Base-by-base conservation (phyloP, 2,329 filamentous ascomycete species). In the Orbilia blumenaviensis region DNA sequence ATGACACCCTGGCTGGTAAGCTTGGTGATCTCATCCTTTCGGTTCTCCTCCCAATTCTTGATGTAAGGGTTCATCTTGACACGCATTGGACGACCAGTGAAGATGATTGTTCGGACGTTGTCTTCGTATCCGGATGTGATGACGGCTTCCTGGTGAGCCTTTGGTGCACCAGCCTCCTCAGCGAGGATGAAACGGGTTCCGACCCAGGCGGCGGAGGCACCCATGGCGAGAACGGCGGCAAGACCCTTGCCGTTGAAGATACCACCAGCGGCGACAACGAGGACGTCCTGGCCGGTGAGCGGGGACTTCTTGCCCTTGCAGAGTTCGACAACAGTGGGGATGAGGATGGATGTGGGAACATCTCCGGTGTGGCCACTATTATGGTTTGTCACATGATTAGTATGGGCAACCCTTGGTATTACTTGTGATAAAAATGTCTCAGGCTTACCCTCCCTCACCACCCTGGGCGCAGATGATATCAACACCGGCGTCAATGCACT, bases 391-490 rank as follows among this genome's bases (percentile, higher is more conserved):
- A n/a, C n/a, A 23, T 54, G 46, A 29, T 41, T 44, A 56, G 52
- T 56, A 56, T 56, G 5, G 21, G 10, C 10, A 46, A 36, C 7
- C 14, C 23, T 27, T 9, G 6, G 8, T 32, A 7, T 1, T 9
- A 1, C 2, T 9, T 9, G 5, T 12, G 9, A 27, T 2, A 14
- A 56, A 38, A 32, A n/a, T 38, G 18, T 56, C 8, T 38, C 3
- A 23, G 38, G 58, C 72, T 67, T 75, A 75, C 72, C 95, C 95
- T 78, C 95, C 95, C 86, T 99, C 95, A 81, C 95, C 94, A 83
- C 95, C 95, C 86, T 99, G 95, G 62, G 95, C 95, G 46, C 94
- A 98, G 86, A 99, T 98, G 81, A 99, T 91, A 84, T 99, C 95
- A 80, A 90, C 92, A 79, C 94, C 95, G 73, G 94, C 88, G 60